Base-by-base conservation (phyloP, 2,329 filamentous ascomycete species). In the Cryphonectria carpinicola region DNA sequence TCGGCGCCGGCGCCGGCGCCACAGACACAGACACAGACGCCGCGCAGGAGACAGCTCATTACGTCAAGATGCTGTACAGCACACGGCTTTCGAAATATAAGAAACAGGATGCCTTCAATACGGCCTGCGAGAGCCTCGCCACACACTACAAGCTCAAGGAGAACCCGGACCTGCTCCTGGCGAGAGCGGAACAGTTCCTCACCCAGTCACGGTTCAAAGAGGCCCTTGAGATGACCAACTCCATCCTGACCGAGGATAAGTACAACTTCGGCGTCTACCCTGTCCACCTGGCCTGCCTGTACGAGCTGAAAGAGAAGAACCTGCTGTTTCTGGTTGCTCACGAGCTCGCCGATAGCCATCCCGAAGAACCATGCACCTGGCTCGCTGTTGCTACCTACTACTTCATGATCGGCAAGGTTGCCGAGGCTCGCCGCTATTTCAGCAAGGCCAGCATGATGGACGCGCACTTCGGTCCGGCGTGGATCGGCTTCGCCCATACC, bases 401-500 rank as follows among this genome's bases (percentile, higher is more conserved):
- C 81, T 90, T 98, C 73, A 87, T 92, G 22, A 97, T 95, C 67
- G 89, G 90, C 75, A 95, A 94, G 77, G 94, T 99, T 70, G 92
- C 96, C 4, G 96, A 99, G 81, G 95, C 97, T 13, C 90, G 96
- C 14, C 90, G 95, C 54, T 99, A 96, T 84, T 99, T 99, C 81
- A 97, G 93, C 77, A 99, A 99, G 82, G 93, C 97, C 5, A 97
- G 93, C 74, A 92, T 98, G 85, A 95, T 99, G 91, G 95, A 99
- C 78, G 93, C 95, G 8, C 95, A 98, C 82, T 99, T 97, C 76
- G 95, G 95, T 0, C 93, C 96, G 1, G 96, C 96, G 3, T 99
- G 96, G 96, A 98, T 99, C 74, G 96, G 97, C 1, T 99, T 99
- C 78, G 96, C 96, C 1, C 97, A 99, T 80, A 99, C 96, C 0